Evolutionary conservation across 1,139 yeast genomes (phyloP), one percentile per base, ranked within the genome.

Genomic region (Yamadazyma sp.): DNA sequence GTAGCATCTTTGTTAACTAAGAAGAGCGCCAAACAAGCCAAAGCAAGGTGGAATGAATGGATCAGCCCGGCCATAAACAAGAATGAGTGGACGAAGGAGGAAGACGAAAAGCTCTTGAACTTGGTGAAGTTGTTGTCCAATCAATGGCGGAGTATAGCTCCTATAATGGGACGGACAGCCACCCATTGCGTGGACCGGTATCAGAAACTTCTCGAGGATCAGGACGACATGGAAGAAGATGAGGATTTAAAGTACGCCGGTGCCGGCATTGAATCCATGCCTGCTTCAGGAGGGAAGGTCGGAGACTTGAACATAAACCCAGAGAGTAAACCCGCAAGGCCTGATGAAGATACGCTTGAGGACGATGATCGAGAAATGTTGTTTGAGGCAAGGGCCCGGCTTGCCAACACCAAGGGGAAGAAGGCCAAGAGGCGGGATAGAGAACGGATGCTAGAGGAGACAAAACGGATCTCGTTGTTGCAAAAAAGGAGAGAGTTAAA

Each of bases 281-380:
- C 81, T 0, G 72, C 77, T 0, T 37, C 62, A 0, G 76, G 75
- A 0, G 47, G 55, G 5, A 18, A 36, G 3, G 61, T 63, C 1
- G 87, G 85, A 6, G 88, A 81, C 41, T 55, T 82, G 16, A 85
- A 85, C 51, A 69, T 86, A 12, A 73, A 79, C 46, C 87, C 94
- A 0, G 97, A 91, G 54, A 75, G 87, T n/a, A 77, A 77, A 47
- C 89, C 91, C 1, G 94, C 97, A 0, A 71, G 78, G 44, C 95
- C 96, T 0, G 95, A 87, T 59, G 79, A 81, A 2, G 82, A 77
- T 9, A 88, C 83, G 33, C 67, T 88, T 71, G 91, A 82, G 44
- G 97, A 89, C 40, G 96, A 88, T 45, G 96, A 92, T 53, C 66
- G 78, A 45, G 98, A 92, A 58, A 89, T 92, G 97, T 64, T 92